Percentiles rank a stretch among this genome's conserved stretches.
Conservation (phyloP, 805 yeast genomes). For the Wickerhamomyces hampshirensis region DNA sequence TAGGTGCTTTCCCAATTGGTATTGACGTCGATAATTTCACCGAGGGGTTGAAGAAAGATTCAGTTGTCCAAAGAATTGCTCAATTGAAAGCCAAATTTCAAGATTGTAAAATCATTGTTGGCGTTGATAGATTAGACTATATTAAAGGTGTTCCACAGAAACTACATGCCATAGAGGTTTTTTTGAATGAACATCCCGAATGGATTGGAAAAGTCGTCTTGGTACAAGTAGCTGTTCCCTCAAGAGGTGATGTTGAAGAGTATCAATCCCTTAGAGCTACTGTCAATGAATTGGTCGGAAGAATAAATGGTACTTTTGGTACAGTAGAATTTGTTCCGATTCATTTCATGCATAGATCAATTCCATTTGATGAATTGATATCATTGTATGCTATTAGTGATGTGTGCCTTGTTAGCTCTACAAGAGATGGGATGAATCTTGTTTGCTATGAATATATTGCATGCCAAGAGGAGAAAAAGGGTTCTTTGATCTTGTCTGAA, state of each 20-base stretch:
- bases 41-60: constrained; percentile 61
- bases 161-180: constrained; percentile 92
- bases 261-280: constrained; percentile 90
- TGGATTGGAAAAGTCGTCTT: constrained; percentile 97
- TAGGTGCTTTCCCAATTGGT: constrained; percentile 99
- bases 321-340: constrained; percentile 97
- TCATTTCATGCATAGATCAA: constrained; percentile 90
- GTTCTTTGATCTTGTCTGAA: constrained; percentile 84
- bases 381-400: constrained; percentile 83
- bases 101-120: constrained; percentile 84
- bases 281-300: constrained; percentile 93
- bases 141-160: constrained; percentile 98
- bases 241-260: constrained; percentile 97
- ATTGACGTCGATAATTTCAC: constrained; percentile 91
- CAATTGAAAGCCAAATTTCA: constrained; percentile 62
- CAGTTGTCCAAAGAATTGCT: constrained; percentile 61
- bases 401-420: constrained; percentile 87
- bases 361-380: constrained; percentile 87
- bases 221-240: constrained; percentile 96
- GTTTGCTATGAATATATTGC: constrained; percentile 97
- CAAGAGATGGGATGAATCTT: constrained; percentile 98
- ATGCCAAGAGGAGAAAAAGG: constrained; percentile 82
- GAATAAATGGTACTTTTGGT: constrained; percentile 95
- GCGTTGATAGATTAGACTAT: constrained; percentile 94
- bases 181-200: constrained; percentile 88